Evolutionary conservation across 1,284 basidiomycete species (phyloP), one percentile per base, ranked within the genome.

Genomic region (Anthracocystis setariae): DNA sequence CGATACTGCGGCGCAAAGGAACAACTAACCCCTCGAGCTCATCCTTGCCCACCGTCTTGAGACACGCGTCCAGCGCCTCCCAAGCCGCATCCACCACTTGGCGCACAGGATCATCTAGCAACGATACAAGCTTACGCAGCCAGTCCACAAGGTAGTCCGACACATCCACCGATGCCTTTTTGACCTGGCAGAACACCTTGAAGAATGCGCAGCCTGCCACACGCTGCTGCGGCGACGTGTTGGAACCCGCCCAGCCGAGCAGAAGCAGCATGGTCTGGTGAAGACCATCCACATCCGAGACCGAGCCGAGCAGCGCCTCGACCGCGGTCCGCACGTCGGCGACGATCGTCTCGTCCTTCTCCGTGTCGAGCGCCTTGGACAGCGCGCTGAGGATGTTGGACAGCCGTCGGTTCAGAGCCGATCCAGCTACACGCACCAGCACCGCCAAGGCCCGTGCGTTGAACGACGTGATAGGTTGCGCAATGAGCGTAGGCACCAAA

Each of bases 401-500:
- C 29, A 81, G 60, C 12, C 73, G 58, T 27, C 58, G 58, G 85
- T 91, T 95, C 64, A 98, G 86, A 0, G 95, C 92, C 46, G 87
- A 87, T 8, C 95, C 95, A 37, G 96, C 95, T 8, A 98, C 95
- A 5, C 91, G 91, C 17, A 98, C 93, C 39, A 98, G 87, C 0
- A 93, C 90, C 3, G 90, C 90, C 12, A 98, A 85, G 3, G 95
- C 95, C 18, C 90, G 89, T n/a, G 92, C 93, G 81, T 98, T 98
- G 89, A 97, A 97, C 3, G 91, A 89, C 2, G 92, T 90, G 88
- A 98, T 94, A 0, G 95, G 95, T 35, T 88, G 88, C 5, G 90
- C 89, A 37, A 92, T 94, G 67, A 98, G 87, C 7, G 94, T 94
- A 0, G 95, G 96, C 49, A 98, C 92, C 53, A 98, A 86, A n/a